Evolutionary conservation across 805 yeast species (phyloP).

Genomic region (Sporopachydermia lactativora): DNA sequence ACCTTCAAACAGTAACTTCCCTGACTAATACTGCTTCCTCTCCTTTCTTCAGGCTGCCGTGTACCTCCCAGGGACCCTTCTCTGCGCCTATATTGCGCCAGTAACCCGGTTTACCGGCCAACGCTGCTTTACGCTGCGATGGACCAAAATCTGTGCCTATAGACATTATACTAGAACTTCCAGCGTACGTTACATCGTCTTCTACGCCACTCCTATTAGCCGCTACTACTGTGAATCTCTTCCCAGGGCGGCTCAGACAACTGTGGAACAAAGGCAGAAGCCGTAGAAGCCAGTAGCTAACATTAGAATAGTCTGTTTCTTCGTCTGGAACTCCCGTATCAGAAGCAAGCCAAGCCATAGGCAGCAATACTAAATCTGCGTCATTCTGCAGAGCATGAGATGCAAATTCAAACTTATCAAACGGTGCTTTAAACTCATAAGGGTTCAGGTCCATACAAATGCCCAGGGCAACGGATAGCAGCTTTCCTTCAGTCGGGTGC

Average conservation of each 20-base stretch:
- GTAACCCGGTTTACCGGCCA: background rate
- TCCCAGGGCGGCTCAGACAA: constrained; percentile 12
- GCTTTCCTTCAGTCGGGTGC: constrained; percentile 7
- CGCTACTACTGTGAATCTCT: constrained; percentile 27
- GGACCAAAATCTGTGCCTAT: constrained; percentile 5
- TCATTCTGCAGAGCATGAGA: constrained; percentile 30
- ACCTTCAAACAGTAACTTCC: too few relatives aligned
- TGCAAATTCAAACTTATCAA: constrained; percentile 60
- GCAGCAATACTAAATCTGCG: constrained; percentile 49
- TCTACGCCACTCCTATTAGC: constrained; percentile 78
- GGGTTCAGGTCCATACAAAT: constrained; percentile 95
- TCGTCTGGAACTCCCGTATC: constrained; percentile 9
- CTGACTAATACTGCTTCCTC: background rate
- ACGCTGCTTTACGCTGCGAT: background rate
- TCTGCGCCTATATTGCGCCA: background rate
- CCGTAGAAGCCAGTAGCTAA: constrained; percentile 66
- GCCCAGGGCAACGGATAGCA: constrained; percentile 45
- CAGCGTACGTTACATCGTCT: constrained; percentile 50
- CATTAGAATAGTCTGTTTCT: constrained; percentile 32
- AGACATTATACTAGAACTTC: constrained; percentile 30
- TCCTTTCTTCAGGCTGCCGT: background rate
- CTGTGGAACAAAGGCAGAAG: constrained; percentile 46
- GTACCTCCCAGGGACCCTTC: background rate
- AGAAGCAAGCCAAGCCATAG: constrained; percentile 69
- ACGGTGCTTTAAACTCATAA: constrained; percentile 65